Base-by-base conservation (phyloP, 495 filamentous ascomycete genomes). In the Saxophila tyrrhenica region DNA sequence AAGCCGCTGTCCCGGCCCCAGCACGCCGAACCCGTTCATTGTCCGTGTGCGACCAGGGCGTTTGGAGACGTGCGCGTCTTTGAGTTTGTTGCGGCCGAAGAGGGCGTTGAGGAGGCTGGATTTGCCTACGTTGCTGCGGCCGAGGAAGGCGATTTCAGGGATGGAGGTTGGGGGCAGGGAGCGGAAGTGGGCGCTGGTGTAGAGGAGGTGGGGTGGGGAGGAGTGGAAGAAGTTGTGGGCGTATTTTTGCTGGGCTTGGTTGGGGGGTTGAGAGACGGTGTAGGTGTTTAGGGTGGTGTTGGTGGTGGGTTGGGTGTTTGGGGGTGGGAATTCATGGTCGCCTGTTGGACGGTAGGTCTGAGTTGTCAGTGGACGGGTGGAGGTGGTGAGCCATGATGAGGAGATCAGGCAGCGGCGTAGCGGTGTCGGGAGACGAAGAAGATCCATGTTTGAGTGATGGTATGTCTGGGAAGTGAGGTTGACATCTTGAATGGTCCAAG, bases 81-180 rank as follows among this genome's bases (percentile, higher is more conserved):
- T 58, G 41, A 59, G 59, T 15, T 54, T 48, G n/a, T 56, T 50
- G 16, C 76, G 70, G 20, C 78, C 76, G 55, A 91, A 77, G 7
- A 97, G 71, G 1, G 85, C 84, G 65, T 98, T 98, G 55, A 97
- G 71, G 22, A 97, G 73, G 8, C 81, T 85, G 25, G 85, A 89
- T 66, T 98, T 98, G 38, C 90, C 92, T 23, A 94, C 90, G 66
- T 98, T 96, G 29, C 84, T 89, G 42, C 89, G 81, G 44, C 92
- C 92, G 0, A 87, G 69, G 60, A 87, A 85, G 32, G 79, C 82
- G n/a, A 87, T 80, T 63, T 87, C 83, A 43, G 82, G 82, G 15
- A 77, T 70, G 51, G 70, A 65, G 15, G 66, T 69, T 39, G 70
- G 73, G n/a, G 67, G 69, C 46, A 67, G 59, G 25, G 77, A 72